Percentiles rank a stretch among this genome's conserved stretches.
Evolutionary conservation across 2,329 filamentous ascomycete species (phyloP).

Genomic region (Neonectria coccinea): DNA sequence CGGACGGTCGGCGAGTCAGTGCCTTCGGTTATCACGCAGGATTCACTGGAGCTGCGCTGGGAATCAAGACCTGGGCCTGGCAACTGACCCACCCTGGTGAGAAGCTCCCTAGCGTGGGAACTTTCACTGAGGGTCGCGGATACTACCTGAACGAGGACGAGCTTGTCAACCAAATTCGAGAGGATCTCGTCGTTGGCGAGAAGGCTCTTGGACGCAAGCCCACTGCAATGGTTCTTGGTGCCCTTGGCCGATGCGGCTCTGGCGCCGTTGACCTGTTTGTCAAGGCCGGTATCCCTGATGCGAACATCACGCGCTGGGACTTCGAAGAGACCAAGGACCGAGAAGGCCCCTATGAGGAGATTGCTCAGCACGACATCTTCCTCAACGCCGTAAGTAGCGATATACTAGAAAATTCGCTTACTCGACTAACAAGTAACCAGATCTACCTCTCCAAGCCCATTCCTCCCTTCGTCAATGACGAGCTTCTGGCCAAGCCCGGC

Average conservation of each 20-base stretch:
- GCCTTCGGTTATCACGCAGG: constrained; percentile 82
- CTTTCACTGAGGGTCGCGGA: constrained; percentile 60
- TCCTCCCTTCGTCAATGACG: constrained; percentile 81
- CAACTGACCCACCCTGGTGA: constrained; percentile 79
- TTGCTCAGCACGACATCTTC: constrained; percentile 80
- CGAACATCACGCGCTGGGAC: constrained; percentile 71
- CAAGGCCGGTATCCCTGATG: constrained; percentile 69
- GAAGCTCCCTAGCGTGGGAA: constrained; percentile 66
- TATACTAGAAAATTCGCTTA: neutral
- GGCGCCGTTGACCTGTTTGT: constrained; percentile 86
- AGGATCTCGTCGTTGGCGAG: constrained; percentile 74
- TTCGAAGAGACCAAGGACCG: constrained; percentile 76
- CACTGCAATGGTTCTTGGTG: constrained; percentile 85
- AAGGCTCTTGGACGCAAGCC: constrained; percentile 76
- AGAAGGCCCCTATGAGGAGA: constrained; percentile 83
- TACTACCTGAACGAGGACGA: constrained; percentile 76
- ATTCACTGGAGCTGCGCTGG: constrained; percentile 79
- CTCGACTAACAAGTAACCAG: constrained; percentile 40
- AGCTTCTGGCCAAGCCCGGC: constrained; percentile 71
- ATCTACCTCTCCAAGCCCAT: constrained; percentile 83
- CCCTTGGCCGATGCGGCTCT: constrained; percentile 82
- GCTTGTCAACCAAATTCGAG: constrained; percentile 59
- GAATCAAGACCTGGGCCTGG: constrained; percentile 84
- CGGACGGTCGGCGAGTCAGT: constrained; percentile 77
- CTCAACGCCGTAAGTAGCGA: constrained; percentile 68